Percentiles rank a stretch among this genome's conserved stretches.
phyloP scores from a whole-genome alignment of 495 filamentous ascomycete genomes.

The Hypomontagnella monticulosa region DNA sequence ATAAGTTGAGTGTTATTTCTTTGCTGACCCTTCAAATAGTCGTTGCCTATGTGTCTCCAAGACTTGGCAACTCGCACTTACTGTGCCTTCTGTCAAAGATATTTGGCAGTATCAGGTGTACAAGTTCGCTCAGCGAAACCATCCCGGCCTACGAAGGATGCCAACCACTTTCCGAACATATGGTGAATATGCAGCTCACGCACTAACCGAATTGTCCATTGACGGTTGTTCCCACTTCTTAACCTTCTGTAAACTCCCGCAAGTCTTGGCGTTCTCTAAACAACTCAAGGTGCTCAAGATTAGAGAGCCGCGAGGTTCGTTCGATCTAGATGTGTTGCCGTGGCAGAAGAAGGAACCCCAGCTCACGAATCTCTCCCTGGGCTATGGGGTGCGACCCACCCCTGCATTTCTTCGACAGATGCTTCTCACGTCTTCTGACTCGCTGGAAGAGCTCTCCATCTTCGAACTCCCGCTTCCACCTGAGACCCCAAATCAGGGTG shows the following conservation, averaged over 20 bases:
- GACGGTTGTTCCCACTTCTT: slow-evolving; percentile 13
- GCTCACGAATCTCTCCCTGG: slow-evolving; percentile 29
- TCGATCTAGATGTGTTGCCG: neutral
- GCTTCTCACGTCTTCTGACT: slow-evolving; percentile 16
- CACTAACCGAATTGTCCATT: slow-evolving; percentile 27
- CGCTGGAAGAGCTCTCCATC: slow-evolving; percentile 39
- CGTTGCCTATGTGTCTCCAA: slow-evolving; percentile 41
- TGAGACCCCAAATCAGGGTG: neutral
- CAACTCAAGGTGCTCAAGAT: slow-evolving; percentile 34
- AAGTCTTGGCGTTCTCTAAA: slow-evolving; percentile 1
- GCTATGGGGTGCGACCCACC: neutral
- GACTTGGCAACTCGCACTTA: slow-evolving; percentile 34
- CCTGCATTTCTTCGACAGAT: slow-evolving; percentile 13
- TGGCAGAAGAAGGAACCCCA: neutral
- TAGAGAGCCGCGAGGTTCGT: neutral
- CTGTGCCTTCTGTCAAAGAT: slow-evolving; percentile 5
- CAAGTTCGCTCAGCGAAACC: neutral
- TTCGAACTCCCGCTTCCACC: slow-evolving; percentile 15
- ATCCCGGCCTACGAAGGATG: neutral
- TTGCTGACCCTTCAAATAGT: slow-evolving; percentile 16
- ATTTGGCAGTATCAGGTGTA: slow-evolving; percentile 38
- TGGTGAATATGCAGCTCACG: slow-evolving; percentile 19
- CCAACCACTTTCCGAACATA: slow-evolving; percentile 14
- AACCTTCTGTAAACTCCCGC: neutral
- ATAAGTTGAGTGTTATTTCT: neutral